Percentiles rank a stretch among this genome's conserved stretches.
These are phyloP conservation scores for Amanita thiersii DNA, from an alignment of 768 basidiomycete genomes.

Conservation along the genomic window DNA sequence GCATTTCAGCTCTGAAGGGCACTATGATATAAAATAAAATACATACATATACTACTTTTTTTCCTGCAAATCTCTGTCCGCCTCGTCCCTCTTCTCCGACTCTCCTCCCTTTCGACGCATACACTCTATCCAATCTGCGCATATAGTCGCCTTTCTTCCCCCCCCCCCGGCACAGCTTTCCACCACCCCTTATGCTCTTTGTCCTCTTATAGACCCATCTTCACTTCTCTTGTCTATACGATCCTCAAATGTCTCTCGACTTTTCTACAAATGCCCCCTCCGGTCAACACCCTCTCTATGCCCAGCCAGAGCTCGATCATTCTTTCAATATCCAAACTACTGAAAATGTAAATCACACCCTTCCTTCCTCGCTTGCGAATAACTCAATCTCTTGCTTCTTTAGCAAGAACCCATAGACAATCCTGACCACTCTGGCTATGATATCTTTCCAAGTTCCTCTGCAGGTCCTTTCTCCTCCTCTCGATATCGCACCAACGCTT, in stretches of 20 bases:
- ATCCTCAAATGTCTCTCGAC: constrained; percentile 43
- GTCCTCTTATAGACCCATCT: constrained; percentile 18
- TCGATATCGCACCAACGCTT: constrained; percentile 66
- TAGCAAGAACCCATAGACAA: constrained; percentile 45
- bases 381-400: constrained; percentile 31
- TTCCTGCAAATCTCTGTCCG: neutral
- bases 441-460: constrained; percentile 48
- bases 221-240: neutral
- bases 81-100: neutral
- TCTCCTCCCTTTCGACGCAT: constrained; percentile 21
- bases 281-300: constrained; percentile 41
- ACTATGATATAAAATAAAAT: constrained; percentile 5
- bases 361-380: constrained; percentile 22
- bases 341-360: constrained; percentile 29
- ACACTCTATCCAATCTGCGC: no score
- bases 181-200: no score
- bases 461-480: constrained; percentile 39
- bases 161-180: no score
- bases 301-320: constrained; percentile 50
- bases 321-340: constrained; percentile 37
- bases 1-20: constrained; percentile 16
- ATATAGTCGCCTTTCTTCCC: no score
- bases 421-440: constrained; percentile 53
- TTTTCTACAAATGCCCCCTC: constrained; percentile 33
- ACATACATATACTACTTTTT: neutral